phyloP scores from a whole-genome alignment of 1,284 basidiomycete genomes.

The Austropuccinia psidii region DNA sequence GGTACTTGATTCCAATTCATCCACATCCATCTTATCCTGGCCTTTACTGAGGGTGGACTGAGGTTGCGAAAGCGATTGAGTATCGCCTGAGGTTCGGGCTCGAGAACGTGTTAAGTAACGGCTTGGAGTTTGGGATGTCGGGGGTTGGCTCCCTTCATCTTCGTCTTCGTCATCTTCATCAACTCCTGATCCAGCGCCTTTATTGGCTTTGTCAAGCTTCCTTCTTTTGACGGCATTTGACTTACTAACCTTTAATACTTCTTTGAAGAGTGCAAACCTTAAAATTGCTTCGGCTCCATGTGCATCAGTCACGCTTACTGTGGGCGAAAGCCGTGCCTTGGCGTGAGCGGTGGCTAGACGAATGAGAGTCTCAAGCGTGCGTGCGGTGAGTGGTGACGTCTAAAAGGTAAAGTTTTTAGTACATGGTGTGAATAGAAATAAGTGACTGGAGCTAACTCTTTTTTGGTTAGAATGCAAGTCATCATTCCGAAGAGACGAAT shows the following conservation, averaged over 20 bases:
- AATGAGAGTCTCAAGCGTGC: constrained; percentile 97
- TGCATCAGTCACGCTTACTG: constrained; percentile 80
- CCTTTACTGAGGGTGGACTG: background rate
- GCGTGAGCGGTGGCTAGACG: constrained; percentile 97
- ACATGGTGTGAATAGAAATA: background rate
- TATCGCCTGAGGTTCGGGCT: constrained; percentile 37
- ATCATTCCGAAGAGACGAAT: constrained; percentile 84
- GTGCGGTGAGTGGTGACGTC: constrained; percentile 95
- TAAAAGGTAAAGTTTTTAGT: constrained; percentile 46
- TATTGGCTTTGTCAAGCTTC: constrained; percentile 36
- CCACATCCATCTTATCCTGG: constrained; percentile 10
- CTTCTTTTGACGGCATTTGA: constrained; percentile 53
- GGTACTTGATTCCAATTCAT: background rate
- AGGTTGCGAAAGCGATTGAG: constrained; percentile 44
- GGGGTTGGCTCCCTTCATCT: constrained; percentile 38
- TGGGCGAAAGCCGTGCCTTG: constrained; percentile 78
- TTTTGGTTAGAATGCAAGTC: constrained; percentile 83
- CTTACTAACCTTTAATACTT: constrained; percentile 65
- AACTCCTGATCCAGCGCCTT: constrained; percentile 37
- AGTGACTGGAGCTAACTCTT: constrained; percentile 55
- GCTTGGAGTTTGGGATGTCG: constrained; percentile 39
- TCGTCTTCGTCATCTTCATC: constrained; percentile 39
- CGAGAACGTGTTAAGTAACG: constrained; percentile 42
- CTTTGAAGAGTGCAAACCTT: constrained; percentile 95
- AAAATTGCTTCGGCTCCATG: constrained; percentile 87